Conservation (phyloP, 805 yeast genomes). For the Saccharomycopsis fermentans region DNA sequence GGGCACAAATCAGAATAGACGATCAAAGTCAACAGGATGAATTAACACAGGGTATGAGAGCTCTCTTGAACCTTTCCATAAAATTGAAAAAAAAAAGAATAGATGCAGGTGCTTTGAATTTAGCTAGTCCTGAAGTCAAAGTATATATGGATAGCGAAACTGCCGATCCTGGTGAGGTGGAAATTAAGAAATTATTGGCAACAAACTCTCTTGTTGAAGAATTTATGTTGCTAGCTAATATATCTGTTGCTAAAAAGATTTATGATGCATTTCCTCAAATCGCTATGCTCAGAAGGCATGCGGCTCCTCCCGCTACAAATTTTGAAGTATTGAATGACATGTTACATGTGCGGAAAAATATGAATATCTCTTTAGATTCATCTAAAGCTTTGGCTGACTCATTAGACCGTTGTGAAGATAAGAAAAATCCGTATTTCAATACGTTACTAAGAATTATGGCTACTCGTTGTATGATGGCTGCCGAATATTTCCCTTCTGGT, state of each 20-base stretch:
- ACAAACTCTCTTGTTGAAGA: constrained; percentile 97
- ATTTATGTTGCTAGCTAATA: constrained; percentile 95
- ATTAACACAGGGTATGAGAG: constrained; percentile 81
- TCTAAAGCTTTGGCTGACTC: constrained; percentile 92
- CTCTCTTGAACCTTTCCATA: constrained; percentile 67
- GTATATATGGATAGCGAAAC: constrained; percentile 96
- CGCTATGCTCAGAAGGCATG: constrained; percentile 96
- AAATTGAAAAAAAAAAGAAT: constrained; percentile 75
- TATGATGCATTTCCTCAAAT: constrained; percentile 93
- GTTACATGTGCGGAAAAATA: constrained; percentile 67
- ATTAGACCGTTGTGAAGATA: constrained; percentile 77
- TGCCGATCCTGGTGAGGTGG: constrained; percentile 92
- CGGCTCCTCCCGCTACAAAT: constrained; percentile 91
- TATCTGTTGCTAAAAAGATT: constrained; percentile 88
- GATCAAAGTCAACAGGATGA: constrained; percentile 70
- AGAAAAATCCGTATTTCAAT: constrained; percentile 80
- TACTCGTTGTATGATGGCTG: constrained; percentile 98
- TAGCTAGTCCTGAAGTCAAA: constrained; percentile 97
- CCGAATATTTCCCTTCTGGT: constrained; percentile 93
- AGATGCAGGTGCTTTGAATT: constrained; percentile 91
- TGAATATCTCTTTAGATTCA: constrained; percentile 69
- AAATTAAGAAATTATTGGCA: constrained; percentile 74
- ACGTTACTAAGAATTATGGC: constrained; percentile 93
- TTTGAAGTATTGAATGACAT: constrained; percentile 86
- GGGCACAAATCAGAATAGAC: constrained; percentile 87